Evolutionary conservation across 2,329 filamentous ascomycete genomes (phyloP), one percentile per base, ranked within the genome.

Genomic region (Periconia sp.): DNA sequence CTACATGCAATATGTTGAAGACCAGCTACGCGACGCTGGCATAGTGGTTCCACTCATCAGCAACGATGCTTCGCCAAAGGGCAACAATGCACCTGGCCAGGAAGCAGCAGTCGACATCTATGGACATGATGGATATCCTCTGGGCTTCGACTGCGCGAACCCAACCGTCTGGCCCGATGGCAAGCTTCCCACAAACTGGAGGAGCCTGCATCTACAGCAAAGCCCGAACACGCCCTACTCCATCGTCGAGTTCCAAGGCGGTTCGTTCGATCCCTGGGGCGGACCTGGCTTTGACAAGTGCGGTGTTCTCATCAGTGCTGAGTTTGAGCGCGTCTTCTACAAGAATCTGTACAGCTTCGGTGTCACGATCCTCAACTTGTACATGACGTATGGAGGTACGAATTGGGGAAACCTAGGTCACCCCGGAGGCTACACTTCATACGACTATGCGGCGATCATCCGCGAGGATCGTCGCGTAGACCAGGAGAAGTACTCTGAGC

Each of bases 361-460:
- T 0, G 79, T 85, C 3, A 83, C 80, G 0, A 81, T 92, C 6
- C 73, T 90, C 43, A 91, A 85, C 54, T 60, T 89, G 1, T 92
- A 91, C 65, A 92, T 92, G 88, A 84, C 80, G 1, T 88, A 79
- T 52, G 89, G 89, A 11, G 89, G 88, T 5, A 92, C 88, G 0
- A 94, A 92, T 62, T 92, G 88, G 89, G 88, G 88, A 0, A 92
- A 69, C 16, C 48, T 68, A 0, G 63, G 88, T 0, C 82, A 89
- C 52, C 78, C 85, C 8, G 84, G 83, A 28, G 74, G 63, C 6
- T 76, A 78, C 54, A 77, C 75, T 0, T 79, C 75, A 3, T 85
- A 85, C 56, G 81, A 85, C 55, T 85, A 84, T 54, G 79, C 80
- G 4, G 76, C 83, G 4, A 73, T 77, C 5, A 89, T 92, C 38